These are phyloP conservation scores for Xylaria bambusicola DNA, from an alignment of 495 filamentous ascomycete genomes.

Conservation along the genomic window DNA sequence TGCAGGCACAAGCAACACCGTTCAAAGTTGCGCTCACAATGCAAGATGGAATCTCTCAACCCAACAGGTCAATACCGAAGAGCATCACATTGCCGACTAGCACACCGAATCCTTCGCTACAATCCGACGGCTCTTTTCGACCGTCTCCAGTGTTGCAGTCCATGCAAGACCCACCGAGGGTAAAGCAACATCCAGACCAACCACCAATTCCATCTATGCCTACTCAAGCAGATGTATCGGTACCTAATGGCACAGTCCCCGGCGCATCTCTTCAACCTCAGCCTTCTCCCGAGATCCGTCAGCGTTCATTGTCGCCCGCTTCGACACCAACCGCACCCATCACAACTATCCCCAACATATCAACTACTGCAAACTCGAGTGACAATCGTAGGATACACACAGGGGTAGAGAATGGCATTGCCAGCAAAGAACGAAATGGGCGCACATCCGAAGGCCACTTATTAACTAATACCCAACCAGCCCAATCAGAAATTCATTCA, in stretches of 20 bases:
- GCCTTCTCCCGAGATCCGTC: slow-evolving; percentile 3
- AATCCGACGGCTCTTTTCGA: neutral
- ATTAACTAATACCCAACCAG: neutral
- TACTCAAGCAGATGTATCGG: neutral
- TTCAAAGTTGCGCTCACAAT: slow-evolving; percentile 1
- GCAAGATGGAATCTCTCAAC: slow-evolving; percentile 1
- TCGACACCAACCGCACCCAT: slow-evolving; percentile 47
- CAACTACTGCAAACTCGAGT: slow-evolving; percentile 57
- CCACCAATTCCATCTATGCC: slow-evolving; percentile 7
- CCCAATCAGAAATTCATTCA: slow-evolving; percentile 17
- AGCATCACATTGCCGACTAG: neutral
- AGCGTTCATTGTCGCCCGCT: slow-evolving; percentile 44
- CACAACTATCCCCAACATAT: slow-evolving; percentile 42
- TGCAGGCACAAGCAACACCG: neutral
- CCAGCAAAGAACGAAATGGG: slow-evolving; percentile 1
- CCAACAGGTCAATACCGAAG: neutral
- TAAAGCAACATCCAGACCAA: slow-evolving; percentile 2
- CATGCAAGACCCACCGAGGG: neutral
- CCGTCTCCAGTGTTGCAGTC: slow-evolving; percentile 11
- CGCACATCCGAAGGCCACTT: neutral
- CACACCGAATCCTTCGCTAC: neutral
- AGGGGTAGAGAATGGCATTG: neutral
- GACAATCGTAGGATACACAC: slow-evolving; percentile 39
- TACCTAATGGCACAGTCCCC: neutral
- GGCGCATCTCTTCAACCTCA: slow-evolving; percentile 1